Evolutionary conservation across 1,139 yeast species (phyloP).

Genomic region (Geotrichum aggregatum): DNA sequence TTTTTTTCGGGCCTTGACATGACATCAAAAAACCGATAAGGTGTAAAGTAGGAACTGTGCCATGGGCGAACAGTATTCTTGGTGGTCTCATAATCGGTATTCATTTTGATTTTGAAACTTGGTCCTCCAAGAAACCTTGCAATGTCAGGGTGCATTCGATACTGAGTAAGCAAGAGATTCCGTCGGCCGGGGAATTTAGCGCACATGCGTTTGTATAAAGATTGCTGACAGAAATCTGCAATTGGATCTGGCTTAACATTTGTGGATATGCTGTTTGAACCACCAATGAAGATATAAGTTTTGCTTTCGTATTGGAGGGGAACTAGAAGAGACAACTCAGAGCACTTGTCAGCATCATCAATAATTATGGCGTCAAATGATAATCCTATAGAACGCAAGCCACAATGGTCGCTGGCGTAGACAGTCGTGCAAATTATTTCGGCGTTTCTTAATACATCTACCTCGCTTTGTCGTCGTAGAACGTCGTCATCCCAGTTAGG

Average conservation of each 20-base stretch:
- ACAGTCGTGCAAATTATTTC: constrained; percentile 86
- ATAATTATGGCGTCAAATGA: constrained; percentile 85
- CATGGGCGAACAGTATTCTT: constrained; percentile 61
- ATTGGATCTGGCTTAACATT: constrained; percentile 84
- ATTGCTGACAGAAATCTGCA: constrained; percentile 69
- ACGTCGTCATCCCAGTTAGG: too few relatives aligned
- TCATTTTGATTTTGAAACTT: constrained; percentile 70
- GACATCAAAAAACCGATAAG: constrained; percentile 70
- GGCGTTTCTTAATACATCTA: constrained; percentile 66
- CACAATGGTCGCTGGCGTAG: constrained; percentile 91
- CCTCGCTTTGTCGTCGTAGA: constrained; percentile 37
- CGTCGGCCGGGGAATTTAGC: constrained; percentile 56
- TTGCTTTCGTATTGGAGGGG: constrained; percentile 89
- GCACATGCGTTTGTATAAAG: constrained; percentile 91
- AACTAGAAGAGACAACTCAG: constrained; percentile 84
- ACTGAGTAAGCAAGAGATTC: constrained; percentile 70
- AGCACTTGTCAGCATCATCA: constrained; percentile 98
- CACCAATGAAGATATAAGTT: constrained; percentile 95
- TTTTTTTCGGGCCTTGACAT: not conserved
- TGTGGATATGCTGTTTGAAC: constrained; percentile 97
- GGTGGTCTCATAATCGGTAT: constrained; percentile 58
- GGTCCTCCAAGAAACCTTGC: constrained; percentile 79
- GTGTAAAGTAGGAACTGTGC: constrained; percentile 61
- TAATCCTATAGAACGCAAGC: constrained; percentile 68
- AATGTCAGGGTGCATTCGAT: constrained; percentile 95